These are phyloP conservation scores for Neonectria hederae DNA, from an alignment of 2,329 filamentous ascomycete genomes.

Conservation along the genomic window DNA sequence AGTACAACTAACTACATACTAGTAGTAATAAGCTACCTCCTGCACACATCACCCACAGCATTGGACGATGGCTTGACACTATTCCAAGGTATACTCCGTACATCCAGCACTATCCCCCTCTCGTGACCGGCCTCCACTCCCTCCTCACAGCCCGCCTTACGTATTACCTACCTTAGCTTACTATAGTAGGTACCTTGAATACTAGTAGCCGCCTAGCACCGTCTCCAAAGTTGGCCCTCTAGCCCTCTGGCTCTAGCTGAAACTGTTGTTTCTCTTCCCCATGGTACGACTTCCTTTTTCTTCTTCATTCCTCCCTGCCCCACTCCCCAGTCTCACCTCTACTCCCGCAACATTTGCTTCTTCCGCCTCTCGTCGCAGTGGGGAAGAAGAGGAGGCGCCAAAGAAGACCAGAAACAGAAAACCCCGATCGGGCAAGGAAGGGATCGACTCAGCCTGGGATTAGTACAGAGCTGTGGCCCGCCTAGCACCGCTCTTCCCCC, in stretches of 20 bases:
- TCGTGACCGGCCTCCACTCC: not conserved
- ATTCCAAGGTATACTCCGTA: too few relatives aligned
- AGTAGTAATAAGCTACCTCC: too few relatives aligned
- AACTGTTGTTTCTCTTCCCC: not conserved
- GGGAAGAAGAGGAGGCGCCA: not conserved
- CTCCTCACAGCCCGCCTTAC: too few relatives aligned
- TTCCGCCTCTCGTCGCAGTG: slow-evolving; percentile 1
- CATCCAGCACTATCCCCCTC: not conserved
- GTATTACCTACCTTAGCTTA: too few relatives aligned
- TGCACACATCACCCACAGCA: not conserved
- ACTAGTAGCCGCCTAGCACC: not conserved
- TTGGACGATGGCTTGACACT: not conserved
- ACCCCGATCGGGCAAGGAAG: not conserved
- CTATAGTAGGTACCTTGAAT: not conserved
- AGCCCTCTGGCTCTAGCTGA: not conserved
- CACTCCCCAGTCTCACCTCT: not conserved
- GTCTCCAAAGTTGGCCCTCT: too few relatives aligned
- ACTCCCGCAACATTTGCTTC: slow-evolving; percentile 5
- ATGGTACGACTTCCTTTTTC: not conserved
- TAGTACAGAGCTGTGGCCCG: not conserved
- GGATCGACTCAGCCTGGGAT: not conserved
- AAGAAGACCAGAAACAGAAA: not conserved
- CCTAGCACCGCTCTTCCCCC: too few relatives aligned
- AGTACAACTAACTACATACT: too few relatives aligned
- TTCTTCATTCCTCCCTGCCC: not conserved